Evolutionary conservation across 2,329 filamentous ascomycete genomes (phyloP).

Genomic region (Remersonia thermophila): DNA sequence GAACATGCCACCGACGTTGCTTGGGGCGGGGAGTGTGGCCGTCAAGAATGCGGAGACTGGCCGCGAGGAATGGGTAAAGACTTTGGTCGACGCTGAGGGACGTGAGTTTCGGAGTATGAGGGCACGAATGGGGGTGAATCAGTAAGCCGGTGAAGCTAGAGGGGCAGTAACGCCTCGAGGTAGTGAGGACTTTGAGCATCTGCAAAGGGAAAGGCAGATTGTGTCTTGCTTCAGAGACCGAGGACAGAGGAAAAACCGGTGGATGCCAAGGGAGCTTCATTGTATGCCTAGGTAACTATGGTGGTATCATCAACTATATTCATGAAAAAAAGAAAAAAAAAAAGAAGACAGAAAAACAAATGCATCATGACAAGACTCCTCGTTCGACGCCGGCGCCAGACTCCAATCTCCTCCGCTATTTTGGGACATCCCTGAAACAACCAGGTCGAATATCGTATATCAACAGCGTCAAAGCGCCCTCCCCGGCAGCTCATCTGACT

Average conservation of each 20-base stretch:
- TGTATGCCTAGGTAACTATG: not conserved
- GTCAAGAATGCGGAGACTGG: conserved; percentile 7
- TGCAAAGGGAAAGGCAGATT: too few species aligned
- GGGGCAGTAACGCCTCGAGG: too few species aligned
- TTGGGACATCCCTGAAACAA: too few species aligned
- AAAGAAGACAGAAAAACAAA: not conserved
- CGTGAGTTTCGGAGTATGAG: conserved; percentile 1
- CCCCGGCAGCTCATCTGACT: conserved; percentile 6
- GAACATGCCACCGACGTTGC: conserved; percentile 28
- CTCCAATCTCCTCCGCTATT: not conserved
- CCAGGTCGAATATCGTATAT: too few species aligned
- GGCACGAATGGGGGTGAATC: conserved; percentile 6
- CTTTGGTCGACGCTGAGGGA: conserved; percentile 8
- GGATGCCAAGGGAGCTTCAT: too few species aligned
- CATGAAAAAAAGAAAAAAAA: not conserved
- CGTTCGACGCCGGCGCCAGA: conserved; percentile 1
- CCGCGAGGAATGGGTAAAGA: conserved; percentile 8
- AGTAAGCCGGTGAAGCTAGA: not conserved
- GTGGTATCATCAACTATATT: not conserved
- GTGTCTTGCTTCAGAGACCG: too few species aligned
- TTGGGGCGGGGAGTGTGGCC: conserved; percentile 21
- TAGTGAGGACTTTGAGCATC: too few species aligned
- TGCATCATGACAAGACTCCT: not conserved
- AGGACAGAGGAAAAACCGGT: too few species aligned
- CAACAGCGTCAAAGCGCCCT: conserved; percentile 4